A percentile compares a stretch with the other conserved stretches of the same genome.
Conservation (phyloP, 2,329 filamentous ascomycete genomes). For the Colletotrichum ledebouriae region DNA sequence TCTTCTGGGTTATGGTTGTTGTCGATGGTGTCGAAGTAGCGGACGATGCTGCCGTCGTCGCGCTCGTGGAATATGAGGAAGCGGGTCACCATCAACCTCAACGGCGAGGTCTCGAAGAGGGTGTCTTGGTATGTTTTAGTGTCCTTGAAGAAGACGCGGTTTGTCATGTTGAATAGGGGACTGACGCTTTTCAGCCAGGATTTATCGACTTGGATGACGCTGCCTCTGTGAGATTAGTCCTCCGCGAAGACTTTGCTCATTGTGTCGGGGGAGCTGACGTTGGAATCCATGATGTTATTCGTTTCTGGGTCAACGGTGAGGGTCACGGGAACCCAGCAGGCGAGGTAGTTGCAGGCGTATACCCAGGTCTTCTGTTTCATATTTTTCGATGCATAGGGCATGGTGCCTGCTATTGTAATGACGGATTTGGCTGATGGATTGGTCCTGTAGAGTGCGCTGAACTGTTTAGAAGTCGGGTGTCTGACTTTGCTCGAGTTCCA, state of each 20-base stretch:
- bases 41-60: neutral
- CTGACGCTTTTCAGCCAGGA: slow-evolving; percentile 8
- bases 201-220: slow-evolving; percentile 16
- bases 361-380: slow-evolving; percentile 27
- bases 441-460: neutral
- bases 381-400: slow-evolving; percentile 14
- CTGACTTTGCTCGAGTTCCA: slow-evolving; percentile 1
- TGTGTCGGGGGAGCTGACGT: slow-evolving; percentile 6
- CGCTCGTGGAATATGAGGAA: slow-evolving; percentile 1
- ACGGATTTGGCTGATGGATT: slow-evolving; percentile 1
- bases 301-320: slow-evolving; percentile 14
- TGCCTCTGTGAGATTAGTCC: neutral
- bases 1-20: slow-evolving; percentile 7
- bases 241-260: slow-evolving; percentile 1
- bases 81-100: slow-evolving; percentile 14
- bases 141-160: neutral
- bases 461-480: neutral
- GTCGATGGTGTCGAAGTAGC: slow-evolving; percentile 22
- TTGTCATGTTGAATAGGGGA: slow-evolving; percentile 16
- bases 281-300: slow-evolving; percentile 19
- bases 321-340: slow-evolving; percentile 8
- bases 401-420: neutral
- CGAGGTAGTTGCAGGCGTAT: slow-evolving; percentile 20
- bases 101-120: neutral
- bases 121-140: neutral